phyloP scores from a whole-genome alignment of 2,329 filamentous ascomycete species.

The Coniochaeta sp. region DNA sequence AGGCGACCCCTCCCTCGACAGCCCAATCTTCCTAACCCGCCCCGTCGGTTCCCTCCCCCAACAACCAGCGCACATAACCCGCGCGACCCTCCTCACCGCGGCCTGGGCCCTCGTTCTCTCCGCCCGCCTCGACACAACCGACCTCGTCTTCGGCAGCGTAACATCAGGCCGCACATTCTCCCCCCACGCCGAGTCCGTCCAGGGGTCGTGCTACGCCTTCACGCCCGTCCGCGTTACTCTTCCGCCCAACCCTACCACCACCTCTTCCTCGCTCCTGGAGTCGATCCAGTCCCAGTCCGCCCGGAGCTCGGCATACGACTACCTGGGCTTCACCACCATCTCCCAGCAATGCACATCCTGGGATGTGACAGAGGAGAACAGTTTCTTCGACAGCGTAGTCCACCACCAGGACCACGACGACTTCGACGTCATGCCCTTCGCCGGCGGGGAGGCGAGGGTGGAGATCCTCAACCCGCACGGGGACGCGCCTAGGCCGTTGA shows the following conservation, averaged over 20 bases:
- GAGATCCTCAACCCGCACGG: slow-evolving; percentile 28
- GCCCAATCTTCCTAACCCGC: slow-evolving; percentile 13
- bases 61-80: slow-evolving; percentile 26
- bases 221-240: slow-evolving; percentile 34
- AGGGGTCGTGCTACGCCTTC: slow-evolving; percentile 38
- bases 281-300: slow-evolving; percentile 24
- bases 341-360: slow-evolving; percentile 13
- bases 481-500: slow-evolving; percentile 32
- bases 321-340: slow-evolving; percentile 26
- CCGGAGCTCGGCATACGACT: slow-evolving; percentile 23
- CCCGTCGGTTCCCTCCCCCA: slow-evolving; percentile 17
- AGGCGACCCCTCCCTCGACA: slow-evolving; percentile 3
- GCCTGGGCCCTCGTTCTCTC: slow-evolving; percentile 35
- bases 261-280: slow-evolving; percentile 21
- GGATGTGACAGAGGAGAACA: slow-evolving; percentile 20
- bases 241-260: slow-evolving; percentile 22
- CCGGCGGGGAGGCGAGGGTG: slow-evolving; percentile 17
- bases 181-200: slow-evolving; percentile 26
- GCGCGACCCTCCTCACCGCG: slow-evolving; percentile 32
- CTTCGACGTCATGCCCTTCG: slow-evolving; percentile 35
- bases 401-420: slow-evolving; percentile 31
- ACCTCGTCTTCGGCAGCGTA: slow-evolving; percentile 35
- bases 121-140: slow-evolving; percentile 20
- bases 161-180: slow-evolving; percentile 33
- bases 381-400: slow-evolving; percentile 25